Base-by-base conservation (phyloP, 345 rosid genomes). In the Eucalyptus regnans region DNA sequence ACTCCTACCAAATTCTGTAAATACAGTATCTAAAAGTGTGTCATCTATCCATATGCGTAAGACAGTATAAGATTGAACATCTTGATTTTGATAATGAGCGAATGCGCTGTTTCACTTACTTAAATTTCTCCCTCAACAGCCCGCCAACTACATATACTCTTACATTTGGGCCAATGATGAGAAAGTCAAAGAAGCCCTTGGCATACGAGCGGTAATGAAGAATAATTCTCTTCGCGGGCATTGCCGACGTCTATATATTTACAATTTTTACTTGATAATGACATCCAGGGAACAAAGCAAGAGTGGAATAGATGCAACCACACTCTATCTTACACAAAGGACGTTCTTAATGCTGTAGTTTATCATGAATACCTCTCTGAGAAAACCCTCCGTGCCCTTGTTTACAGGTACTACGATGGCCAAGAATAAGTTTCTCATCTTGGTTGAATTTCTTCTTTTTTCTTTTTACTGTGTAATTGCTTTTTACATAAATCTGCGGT, bases 141-240 rank as follows among this genome's bases (percentile, higher is more conserved):
- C 7, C 5, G 41, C 89, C 49, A 49, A 90, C 37, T 85, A 89
- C 12, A 7, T 81, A 3, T 86, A 17, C 44, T 22, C 83, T 6
- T 66, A 50, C 50, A 49, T 29, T 20, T 93, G 95, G 95, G 90
- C 94, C 7, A 93, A 93, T 62, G 91, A 91, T 50, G 83, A 79
- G 50, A 52, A 64, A 12, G 95, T 91, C 29, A 92, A 50, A 88
- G 76, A 81, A 11, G 93, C 93, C 51, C 91, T 93, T 7, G 76
- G 87, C 44, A 33, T 88, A 52, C 86, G 91, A 44, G 18, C 89
- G 93, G 95, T 92, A 92, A 92, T 46, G 90, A 20, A 12, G 43
- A 58, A 27, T 18, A 11, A 20, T 54, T 44, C 22, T 37, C 37
- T 7, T 62, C n/a, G 8, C 2, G 41, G 54, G 23, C 54, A 16